A percentile compares a stretch with the other conserved stretches of the same genome.
Evolutionary conservation across 306 rosid species (phyloP).

Genomic region (Myrica gale): DNA sequence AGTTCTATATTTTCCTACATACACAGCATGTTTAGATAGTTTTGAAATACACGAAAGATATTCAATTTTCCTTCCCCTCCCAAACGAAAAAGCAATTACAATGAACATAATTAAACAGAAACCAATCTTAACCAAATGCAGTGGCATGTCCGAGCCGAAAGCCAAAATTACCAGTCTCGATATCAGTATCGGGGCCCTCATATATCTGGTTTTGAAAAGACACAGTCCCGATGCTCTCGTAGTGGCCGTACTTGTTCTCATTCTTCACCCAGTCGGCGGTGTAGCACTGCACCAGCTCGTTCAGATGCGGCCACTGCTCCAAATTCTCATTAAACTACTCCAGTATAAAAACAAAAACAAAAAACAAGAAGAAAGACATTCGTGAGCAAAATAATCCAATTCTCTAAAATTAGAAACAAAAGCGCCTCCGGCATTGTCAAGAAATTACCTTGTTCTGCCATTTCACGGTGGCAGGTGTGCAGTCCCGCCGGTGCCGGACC

Average conservation of each 20-base stretch:
- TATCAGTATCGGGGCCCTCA: conserved; percentile 97
- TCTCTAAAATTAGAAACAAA: background rate
- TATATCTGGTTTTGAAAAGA: conserved; percentile 85
- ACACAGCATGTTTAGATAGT: too few relatives aligned
- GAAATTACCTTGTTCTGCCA: conserved; percentile 81
- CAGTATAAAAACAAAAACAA: background rate
- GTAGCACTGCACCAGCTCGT: conserved; percentile 90
- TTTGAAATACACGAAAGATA: background rate
- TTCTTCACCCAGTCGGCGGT: conserved; percentile 95
- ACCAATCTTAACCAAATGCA: background rate
- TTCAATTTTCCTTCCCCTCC: background rate
- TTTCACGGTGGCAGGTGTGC: conserved; percentile 71
- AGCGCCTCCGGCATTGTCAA: background rate
- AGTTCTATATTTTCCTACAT: background rate
- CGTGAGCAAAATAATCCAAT: background rate
- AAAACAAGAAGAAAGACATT: background rate
- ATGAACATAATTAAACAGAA: background rate
- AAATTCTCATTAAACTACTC: conserved; percentile 83
- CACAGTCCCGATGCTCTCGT: conserved; percentile 60
- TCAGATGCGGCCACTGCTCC: conserved; percentile 99
- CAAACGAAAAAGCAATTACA: background rate
- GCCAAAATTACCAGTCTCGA: conserved; percentile 70
- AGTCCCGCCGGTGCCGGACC: conserved; percentile 92
- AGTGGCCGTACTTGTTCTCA: conserved; percentile 93
- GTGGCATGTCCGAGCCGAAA: background rate